These are phyloP conservation scores for Colletotrichum tanaceti DNA, from an alignment of 2,329 filamentous ascomycete genomes.

Conservation along the genomic window DNA sequence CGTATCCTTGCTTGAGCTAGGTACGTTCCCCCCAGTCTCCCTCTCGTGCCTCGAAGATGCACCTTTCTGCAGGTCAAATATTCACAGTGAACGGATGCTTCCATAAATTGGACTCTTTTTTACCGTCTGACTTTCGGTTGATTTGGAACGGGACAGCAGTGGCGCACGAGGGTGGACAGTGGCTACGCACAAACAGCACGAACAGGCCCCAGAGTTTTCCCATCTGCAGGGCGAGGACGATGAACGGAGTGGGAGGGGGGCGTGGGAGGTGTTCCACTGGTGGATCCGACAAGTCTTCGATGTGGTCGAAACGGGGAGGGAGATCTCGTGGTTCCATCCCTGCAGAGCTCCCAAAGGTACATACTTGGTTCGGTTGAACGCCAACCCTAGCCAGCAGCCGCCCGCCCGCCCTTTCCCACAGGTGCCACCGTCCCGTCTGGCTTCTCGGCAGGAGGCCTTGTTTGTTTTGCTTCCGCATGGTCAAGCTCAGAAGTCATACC, in stretches of 20 bases:
- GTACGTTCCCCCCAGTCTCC: constrained; percentile 18
- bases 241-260: constrained; percentile 31
- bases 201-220: constrained; percentile 30
- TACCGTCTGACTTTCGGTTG: constrained; percentile 7
- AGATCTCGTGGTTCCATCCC: constrained; percentile 43
- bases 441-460: constrained; percentile 29
- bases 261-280: constrained; percentile 38
- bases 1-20: constrained; percentile 5
- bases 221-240: constrained; percentile 34
- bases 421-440: constrained; percentile 22
- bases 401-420: constrained; percentile 31
- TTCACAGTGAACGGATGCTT: background rate
- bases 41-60: constrained; percentile 14
- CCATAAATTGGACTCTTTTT: background rate
- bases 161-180: background rate
- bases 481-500: background rate
- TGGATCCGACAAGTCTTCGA: constrained; percentile 36
- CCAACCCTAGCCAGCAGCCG: constrained; percentile 34
- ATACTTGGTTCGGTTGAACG: constrained; percentile 39
- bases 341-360: constrained; percentile 40
- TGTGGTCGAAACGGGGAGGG: constrained; percentile 41
- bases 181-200: constrained; percentile 30
- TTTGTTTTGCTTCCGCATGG: constrained; percentile 18
- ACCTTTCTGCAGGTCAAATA: constrained; percentile 9
- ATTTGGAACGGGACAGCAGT: constrained; percentile 4